Conservation (phyloP, 1,139 yeast genomes). For the Keqinozyma sinolaborantium region DNA sequence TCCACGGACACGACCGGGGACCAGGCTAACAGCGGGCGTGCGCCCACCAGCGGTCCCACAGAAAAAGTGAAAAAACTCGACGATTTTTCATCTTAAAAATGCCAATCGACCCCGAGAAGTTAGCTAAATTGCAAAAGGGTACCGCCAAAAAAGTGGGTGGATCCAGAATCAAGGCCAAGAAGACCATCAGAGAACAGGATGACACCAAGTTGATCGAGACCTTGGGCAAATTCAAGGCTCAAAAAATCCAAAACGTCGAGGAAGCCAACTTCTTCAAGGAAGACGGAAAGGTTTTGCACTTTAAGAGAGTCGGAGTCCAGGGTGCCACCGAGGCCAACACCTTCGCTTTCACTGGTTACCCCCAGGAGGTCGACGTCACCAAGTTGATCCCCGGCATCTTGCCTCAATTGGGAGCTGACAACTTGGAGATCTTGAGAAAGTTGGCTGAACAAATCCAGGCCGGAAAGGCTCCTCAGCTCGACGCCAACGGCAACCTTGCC, state of each 20-base stretch:
- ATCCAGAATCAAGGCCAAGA: conserved; percentile 81
- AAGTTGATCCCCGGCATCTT: conserved; percentile 94
- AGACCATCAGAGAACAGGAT: conserved; percentile 69
- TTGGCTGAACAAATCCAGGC: conserved; percentile 88
- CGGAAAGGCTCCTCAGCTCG: conserved; percentile 47
- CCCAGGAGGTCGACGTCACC: conserved; percentile 89
- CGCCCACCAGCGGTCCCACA: too few species aligned
- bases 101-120: conserved; percentile 87
- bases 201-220: conserved; percentile 90
- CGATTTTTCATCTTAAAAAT: conserved; percentile 32
- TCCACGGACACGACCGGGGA: too few species aligned
- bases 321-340: conserved; percentile 90
- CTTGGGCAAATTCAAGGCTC: conserved; percentile 85
- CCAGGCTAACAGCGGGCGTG: too few species aligned
- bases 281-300: conserved; percentile 94
- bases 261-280: conserved; percentile 98
- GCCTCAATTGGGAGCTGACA: conserved; percentile 96
- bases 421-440: conserved; percentile 84
- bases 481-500: conserved; percentile 42
- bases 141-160: conserved; percentile 81
- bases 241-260: conserved; percentile 83
- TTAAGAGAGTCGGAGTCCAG: conserved; percentile 93
- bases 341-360: conserved; percentile 91
- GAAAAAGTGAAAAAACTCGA: conserved; percentile 14
- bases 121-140: conserved; percentile 78